These are phyloP conservation scores for Saturnispora zaruensis DNA, from an alignment of 805 yeast genomes.

Conservation along the genomic window DNA sequence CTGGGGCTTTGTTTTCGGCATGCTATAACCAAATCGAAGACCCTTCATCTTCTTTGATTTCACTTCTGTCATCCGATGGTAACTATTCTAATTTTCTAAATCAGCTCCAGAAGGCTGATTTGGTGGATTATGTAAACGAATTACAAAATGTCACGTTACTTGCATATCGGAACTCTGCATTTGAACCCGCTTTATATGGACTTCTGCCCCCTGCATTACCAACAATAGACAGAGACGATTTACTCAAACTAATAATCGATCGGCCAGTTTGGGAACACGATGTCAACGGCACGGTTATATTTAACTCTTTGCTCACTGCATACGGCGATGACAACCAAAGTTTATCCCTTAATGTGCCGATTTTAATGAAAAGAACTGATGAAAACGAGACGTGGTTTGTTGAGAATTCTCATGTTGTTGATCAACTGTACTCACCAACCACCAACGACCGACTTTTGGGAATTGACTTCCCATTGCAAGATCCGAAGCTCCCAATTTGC, in stretches of 20 bases:
- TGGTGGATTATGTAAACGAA: slow-evolving; percentile 53
- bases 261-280: slow-evolving; percentile 24
- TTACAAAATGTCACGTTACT: slow-evolving; percentile 59
- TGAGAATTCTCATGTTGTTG: slow-evolving; percentile 40
- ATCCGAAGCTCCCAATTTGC: slow-evolving; percentile 30
- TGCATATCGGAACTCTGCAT: slow-evolving; percentile 79
- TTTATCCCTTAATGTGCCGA: slow-evolving; percentile 23
- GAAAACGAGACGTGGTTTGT: slow-evolving; percentile 27
- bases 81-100: slow-evolving; percentile 60
- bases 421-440: slow-evolving; percentile 49
- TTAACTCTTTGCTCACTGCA: slow-evolving; percentile 18
- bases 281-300: slow-evolving; percentile 24
- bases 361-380: slow-evolving; percentile 24
- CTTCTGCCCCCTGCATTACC: neutral
- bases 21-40: slow-evolving; percentile 15
- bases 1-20: neutral
- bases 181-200: slow-evolving; percentile 21
- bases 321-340: slow-evolving; percentile 16
- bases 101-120: slow-evolving; percentile 50
- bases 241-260: slow-evolving; percentile 30
- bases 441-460: slow-evolving; percentile 65
- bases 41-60: slow-evolving; percentile 45
- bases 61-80: slow-evolving; percentile 56
- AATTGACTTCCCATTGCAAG: slow-evolving; percentile 36
- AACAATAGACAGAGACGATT: slow-evolving; percentile 10